These are phyloP conservation scores for Kodamaea nitidulidarum DNA, from an alignment of 805 yeast species.

Conservation along the genomic window DNA sequence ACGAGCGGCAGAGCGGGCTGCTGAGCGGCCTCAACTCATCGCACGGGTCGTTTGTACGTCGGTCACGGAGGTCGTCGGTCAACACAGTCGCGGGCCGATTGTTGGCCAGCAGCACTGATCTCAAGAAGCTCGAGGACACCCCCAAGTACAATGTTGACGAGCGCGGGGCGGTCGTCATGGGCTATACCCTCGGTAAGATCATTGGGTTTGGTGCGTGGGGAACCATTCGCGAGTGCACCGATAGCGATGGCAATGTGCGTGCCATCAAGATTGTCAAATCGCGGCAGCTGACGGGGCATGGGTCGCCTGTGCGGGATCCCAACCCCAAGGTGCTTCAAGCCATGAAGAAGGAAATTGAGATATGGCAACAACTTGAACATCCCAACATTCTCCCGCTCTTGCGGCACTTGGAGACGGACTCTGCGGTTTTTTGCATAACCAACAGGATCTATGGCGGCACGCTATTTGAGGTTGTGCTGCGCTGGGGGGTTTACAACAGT, in stretches of 20 bases:
- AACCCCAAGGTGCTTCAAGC: conserved; percentile 50
- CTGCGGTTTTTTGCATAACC: conserved; percentile 69
- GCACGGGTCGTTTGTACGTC: conserved; percentile 28
- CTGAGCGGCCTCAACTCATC: conserved; percentile 6
- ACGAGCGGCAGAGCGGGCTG: conserved; percentile 18
- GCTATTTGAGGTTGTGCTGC: conserved; percentile 65
- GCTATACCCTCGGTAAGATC: conserved; percentile 61
- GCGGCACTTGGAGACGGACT: conserved; percentile 56
- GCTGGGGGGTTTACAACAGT: conserved; percentile 53
- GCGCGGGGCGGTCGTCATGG: conserved; percentile 63
- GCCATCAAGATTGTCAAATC: conserved; percentile 64
- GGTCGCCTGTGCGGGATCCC: conserved; percentile 20
- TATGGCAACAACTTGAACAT: conserved; percentile 73
- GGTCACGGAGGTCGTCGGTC: conserved; percentile 28
- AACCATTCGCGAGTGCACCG: conserved; percentile 64
- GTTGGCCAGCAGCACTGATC: conserved; percentile 33
- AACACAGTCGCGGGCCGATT: conserved; percentile 41
- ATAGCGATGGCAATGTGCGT: conserved; percentile 27
- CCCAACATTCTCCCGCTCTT: conserved; percentile 60
- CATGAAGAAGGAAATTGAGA: conserved; percentile 64
- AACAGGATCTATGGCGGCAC: conserved; percentile 72
- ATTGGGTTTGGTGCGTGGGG: conserved; percentile 94
- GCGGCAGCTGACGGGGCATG: conserved; percentile 6
- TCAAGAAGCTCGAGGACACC: conserved; percentile 20
- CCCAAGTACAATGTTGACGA: conserved; percentile 49